Evolutionary conservation across 164 flowering plant genomes (phyloP).

Genomic region (Euptelea pleiosperma): DNA sequence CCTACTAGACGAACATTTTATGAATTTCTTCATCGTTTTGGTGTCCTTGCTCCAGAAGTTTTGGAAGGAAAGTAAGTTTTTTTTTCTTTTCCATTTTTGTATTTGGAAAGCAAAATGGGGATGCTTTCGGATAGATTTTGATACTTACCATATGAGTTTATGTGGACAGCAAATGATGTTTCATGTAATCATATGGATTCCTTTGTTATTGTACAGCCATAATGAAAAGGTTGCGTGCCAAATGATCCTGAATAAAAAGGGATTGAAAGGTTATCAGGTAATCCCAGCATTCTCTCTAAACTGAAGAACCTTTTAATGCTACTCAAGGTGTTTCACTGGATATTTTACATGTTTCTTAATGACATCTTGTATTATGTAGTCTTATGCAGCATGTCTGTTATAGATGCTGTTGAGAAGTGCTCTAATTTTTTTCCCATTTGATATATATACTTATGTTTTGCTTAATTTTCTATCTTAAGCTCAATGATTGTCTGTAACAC

Average conservation of each 20-base stretch:
- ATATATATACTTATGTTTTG: too few relatives aligned
- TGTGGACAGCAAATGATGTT: not conserved
- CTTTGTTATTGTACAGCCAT: constrained; percentile 38
- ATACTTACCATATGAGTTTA: not conserved
- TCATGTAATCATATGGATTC: not conserved
- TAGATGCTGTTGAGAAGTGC: too few relatives aligned
- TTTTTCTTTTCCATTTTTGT: not conserved
- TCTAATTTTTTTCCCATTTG: too few relatives aligned
- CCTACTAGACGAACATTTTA: constrained; percentile 94
- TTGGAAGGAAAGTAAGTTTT: constrained; percentile 83
- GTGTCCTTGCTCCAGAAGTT: constrained; percentile 93
- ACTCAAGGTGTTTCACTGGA: not conserved
- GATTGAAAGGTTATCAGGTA: constrained; percentile 89
- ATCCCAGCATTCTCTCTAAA: constrained; percentile 4
- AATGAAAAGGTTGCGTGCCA: constrained; percentile 93
- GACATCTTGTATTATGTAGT: not conserved
- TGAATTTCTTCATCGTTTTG: constrained; percentile 93
- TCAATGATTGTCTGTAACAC: too few relatives aligned
- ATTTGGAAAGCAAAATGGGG: not conserved
- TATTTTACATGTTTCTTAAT: not conserved
- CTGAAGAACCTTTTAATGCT: constrained; percentile 1
- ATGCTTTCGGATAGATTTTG: constrained; percentile 3
- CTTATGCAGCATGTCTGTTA: not conserved
- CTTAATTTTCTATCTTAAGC: too few relatives aligned
- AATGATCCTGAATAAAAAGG: constrained; percentile 80